Base-by-base conservation (phyloP, 2,329 filamentous ascomycete genomes). In the Didymella arachidicola region DNA sequence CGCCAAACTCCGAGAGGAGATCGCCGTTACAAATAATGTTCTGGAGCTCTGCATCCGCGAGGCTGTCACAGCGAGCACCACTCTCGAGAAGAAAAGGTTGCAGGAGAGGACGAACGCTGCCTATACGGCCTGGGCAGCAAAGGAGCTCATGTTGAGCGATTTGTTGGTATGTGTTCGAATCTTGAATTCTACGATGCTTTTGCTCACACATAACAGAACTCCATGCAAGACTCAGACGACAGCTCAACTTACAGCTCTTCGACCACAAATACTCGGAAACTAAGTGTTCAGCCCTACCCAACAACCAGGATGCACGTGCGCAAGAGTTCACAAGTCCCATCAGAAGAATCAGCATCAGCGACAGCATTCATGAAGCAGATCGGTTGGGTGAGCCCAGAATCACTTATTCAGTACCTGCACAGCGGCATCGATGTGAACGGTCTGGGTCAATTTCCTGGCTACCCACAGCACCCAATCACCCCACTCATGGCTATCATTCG, bases 301-400 rank as follows among this genome's bases (percentile, higher is more conserved):
- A 52, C 57, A 32, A 51, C 25, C 26, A 55, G 29, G 12, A 56
- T 56, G 47, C 57, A 54, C 43, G 36, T 60, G 43, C 57, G 51
- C 19, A 60, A 42, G 14, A 60, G 57, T 16, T 53, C 57, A 16
- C 46, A 51, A 10, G 36, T 34, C 7, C 47, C 45, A 8, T 19
- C 46, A 7, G 43, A 60, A n/a, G 42, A 29, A 1, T 60, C 57
- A 14, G 46, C 52, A 14, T 60, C 57, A 42, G 57, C 57, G 26
- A 60, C 57, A 44, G 57, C 57, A 2, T 60, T 60, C 18, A 60
- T 60, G 47, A 34, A 60, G 38, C 52, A 60, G 32, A 60, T 60
- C 10, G 57, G 57, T 5, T 60, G 57, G 57, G 57, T 60, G 2
- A 60, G 52, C 51, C 52, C 57, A 18, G 57, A 52, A n/a, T 60